A percentile compares a stretch with the other conserved stretches of the same genome.
Conservation (phyloP, 2,329 filamentous ascomycete genomes). For the Blastomyces emzantsi region DNA sequence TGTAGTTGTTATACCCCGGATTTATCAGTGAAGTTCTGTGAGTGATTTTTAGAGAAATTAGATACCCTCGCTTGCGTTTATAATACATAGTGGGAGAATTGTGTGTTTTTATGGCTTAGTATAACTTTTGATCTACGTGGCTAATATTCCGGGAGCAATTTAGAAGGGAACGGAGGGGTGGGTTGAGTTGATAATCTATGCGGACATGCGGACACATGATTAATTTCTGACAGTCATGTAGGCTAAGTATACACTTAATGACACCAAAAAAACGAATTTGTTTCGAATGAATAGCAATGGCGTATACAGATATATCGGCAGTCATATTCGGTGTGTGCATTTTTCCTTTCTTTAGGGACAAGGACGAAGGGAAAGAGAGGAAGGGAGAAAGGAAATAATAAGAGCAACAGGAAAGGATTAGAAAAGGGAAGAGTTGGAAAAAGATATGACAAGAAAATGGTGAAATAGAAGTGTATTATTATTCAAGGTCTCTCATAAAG, state of each 20-base stretch:
- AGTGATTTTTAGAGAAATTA: background rate
- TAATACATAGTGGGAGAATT: background rate
- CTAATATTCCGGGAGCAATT: background rate
- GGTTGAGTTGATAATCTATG: too few species aligned
- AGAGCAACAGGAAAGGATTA: background rate
- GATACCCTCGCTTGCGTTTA: background rate
- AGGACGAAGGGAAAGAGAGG: background rate
- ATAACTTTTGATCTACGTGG: background rate
- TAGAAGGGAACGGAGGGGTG: too few species aligned
- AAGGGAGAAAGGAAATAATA: background rate
- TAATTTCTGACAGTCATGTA: background rate
- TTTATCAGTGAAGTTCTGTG: background rate
- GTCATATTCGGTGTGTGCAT: background rate
- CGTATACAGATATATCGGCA: background rate
- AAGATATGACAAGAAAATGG: background rate
- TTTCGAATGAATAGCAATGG: background rate
- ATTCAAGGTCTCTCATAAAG: background rate
- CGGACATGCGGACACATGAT: background rate
- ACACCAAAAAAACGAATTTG: background rate
- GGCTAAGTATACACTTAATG: background rate
- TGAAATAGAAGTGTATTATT: background rate
- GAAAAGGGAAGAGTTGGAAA: background rate
- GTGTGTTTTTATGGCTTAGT: background rate
- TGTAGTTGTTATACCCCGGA: background rate
- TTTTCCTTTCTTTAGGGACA: background rate